A percentile compares a stretch with the other conserved stretches of the same genome.
Conservation (phyloP, 2,329 filamentous ascomycete species). For the Aspergillus terreus region DNA sequence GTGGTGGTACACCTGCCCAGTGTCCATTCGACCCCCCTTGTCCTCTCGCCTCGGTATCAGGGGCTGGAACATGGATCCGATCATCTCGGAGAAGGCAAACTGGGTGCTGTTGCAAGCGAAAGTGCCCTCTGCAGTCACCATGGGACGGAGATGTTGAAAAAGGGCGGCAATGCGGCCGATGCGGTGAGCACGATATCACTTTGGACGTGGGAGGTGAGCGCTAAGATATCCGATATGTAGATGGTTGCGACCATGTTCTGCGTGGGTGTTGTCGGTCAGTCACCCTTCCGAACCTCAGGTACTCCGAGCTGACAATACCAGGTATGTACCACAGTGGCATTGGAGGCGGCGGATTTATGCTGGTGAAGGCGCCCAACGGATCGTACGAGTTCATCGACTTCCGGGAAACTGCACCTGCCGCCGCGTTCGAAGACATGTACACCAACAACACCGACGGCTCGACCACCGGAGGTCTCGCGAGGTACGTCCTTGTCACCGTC, state of each 20-base stretch:
- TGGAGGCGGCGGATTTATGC: constrained; percentile 86
- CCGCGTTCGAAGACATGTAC: constrained; percentile 82
- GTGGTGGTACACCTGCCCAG: constrained; percentile 21
- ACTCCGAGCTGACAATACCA: constrained; percentile 16
- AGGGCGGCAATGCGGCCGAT: constrained; percentile 70
- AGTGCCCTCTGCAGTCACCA: constrained; percentile 65
- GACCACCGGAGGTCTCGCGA: constrained; percentile 67
- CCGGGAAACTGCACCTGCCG: constrained; percentile 78
- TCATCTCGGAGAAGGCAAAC: constrained; percentile 23
- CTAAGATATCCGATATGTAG: constrained; percentile 23
- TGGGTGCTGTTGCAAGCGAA: constrained; percentile 69
- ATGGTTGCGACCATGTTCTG: constrained; percentile 71
- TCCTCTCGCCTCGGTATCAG: constrained; percentile 5
- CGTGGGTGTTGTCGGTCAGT: constrained; percentile 63
- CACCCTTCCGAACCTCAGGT: background rate
- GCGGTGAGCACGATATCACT: constrained; percentile 45
- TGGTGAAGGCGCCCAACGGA: constrained; percentile 70
- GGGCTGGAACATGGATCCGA: constrained; percentile 23
- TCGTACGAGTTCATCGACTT: constrained; percentile 85
- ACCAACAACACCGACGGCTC: constrained; percentile 64
- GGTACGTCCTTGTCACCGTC: constrained; percentile 27
- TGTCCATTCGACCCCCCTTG: constrained; percentile 20
- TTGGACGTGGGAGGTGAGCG: background rate
- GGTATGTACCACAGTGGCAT: constrained; percentile 76
- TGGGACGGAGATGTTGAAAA: constrained; percentile 60